phyloP scores from a whole-genome alignment of 2,329 filamentous ascomycete species.

The Sporothrix inflata region DNA sequence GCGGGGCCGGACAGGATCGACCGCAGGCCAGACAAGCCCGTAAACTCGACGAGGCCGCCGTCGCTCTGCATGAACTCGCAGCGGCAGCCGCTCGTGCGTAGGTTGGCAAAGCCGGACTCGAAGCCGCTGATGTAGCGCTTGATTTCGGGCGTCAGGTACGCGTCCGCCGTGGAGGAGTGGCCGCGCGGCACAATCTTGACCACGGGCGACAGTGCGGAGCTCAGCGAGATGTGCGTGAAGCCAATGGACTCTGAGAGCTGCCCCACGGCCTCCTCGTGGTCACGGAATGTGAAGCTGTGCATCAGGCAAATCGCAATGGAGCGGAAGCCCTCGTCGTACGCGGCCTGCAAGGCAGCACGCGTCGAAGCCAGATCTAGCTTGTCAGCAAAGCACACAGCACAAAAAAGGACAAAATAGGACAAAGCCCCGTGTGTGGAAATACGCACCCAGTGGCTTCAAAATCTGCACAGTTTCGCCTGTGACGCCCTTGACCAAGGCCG shows the following conservation, averaged over 20 bases:
- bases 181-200: conserved; percentile 73
- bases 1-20: conserved; percentile 72
- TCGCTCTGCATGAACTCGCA: conserved; percentile 77
- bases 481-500: too few species aligned
- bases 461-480: too few species aligned
- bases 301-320: conserved; percentile 43
- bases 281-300: conserved; percentile 33
- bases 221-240: conserved; percentile 27
- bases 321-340: conserved; percentile 60
- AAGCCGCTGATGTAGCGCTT: too few species aligned
- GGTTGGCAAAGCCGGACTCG: too few species aligned
- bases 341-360: too few species aligned
- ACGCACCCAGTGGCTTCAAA: too few species aligned
- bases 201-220: conserved; percentile 39
- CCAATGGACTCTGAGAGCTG: too few species aligned
- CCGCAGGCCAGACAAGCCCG: conserved; percentile 41
- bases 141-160: conserved; percentile 64
- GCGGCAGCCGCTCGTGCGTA: conserved; percentile 56
- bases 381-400: too few species aligned
- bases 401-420: too few species aligned
- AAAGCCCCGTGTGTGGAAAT: too few species aligned
- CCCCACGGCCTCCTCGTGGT: conserved; percentile 31
- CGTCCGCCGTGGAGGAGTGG: conserved; percentile 72
- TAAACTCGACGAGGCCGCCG: conserved; percentile 44
- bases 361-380: too few species aligned